A percentile compares a stretch with the other conserved stretches of the same genome.
Conservation (phyloP, 805 yeast species). For the Candida incommunis region DNA sequence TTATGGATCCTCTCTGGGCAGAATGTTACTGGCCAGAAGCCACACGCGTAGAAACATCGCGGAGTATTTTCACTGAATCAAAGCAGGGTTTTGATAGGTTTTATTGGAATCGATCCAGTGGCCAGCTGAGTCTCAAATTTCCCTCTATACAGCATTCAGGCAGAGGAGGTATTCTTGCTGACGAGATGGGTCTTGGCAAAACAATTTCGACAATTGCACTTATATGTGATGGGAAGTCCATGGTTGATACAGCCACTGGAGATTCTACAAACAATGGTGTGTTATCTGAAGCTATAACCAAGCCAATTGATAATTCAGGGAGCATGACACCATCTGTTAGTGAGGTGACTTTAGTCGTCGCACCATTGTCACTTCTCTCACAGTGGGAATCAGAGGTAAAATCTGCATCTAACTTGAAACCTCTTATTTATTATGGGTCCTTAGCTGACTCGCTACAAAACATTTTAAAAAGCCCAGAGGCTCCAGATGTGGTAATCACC, state of each 20-base stretch:
- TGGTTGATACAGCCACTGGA: slow-evolving; percentile 7
- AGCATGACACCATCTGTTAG: no score
- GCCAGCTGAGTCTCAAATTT: slow-evolving; percentile 54
- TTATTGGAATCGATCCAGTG: slow-evolving; percentile 67
- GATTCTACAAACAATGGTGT: slow-evolving; percentile 1
- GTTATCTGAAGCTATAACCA: not conserved
- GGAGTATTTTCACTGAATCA: not conserved
- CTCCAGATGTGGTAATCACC: slow-evolving; percentile 64
- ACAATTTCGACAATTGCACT: slow-evolving; percentile 74
- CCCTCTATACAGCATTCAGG: slow-evolving; percentile 50
- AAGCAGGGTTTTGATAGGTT: slow-evolving; percentile 25
- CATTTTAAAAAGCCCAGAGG: slow-evolving; percentile 15
- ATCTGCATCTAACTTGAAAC: slow-evolving; percentile 25
- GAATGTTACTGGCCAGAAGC: slow-evolving; percentile 55
- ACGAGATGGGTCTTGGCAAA: slow-evolving; percentile 95
- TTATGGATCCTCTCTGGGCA: slow-evolving; percentile 76
- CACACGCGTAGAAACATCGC: not conserved
- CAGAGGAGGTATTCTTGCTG: slow-evolving; percentile 82
- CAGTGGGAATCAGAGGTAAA: slow-evolving; percentile 84
- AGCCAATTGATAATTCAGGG: slow-evolving; percentile 2
- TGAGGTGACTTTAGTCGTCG: slow-evolving; percentile 58
- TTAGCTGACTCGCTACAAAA: slow-evolving; percentile 5
- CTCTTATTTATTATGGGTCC: slow-evolving; percentile 59
- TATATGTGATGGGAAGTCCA: slow-evolving; percentile 35
- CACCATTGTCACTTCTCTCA: slow-evolving; percentile 80